phyloP scores from a whole-genome alignment of 352 stramenopile species.

The Halophytophthora batemanensis region DNA sequence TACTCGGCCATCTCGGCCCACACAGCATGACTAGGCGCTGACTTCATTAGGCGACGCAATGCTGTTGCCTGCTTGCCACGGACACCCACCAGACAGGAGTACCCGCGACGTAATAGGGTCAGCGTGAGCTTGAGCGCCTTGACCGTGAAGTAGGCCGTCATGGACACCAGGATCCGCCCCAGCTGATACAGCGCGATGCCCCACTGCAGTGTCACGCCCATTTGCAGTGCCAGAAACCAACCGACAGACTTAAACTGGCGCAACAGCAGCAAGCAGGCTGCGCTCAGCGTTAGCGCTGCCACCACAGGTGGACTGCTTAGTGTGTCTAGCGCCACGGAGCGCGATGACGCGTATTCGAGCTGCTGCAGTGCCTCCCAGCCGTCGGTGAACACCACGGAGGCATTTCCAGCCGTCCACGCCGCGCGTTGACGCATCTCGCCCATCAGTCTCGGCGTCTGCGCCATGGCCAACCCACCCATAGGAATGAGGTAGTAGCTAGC shows the following conservation, averaged over 20 bases:
- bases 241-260: conserved; percentile 63
- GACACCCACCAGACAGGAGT: conserved; percentile 37
- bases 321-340: conserved; percentile 25
- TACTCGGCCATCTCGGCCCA: conserved; percentile 63
- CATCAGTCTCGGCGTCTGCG: conserved; percentile 32
- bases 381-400: conserved; percentile 22
- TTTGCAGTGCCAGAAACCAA: conserved; percentile 57
- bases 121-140: conserved; percentile 52
- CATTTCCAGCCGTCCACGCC: conserved; percentile 19
- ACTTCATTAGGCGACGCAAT: conserved; percentile 57
- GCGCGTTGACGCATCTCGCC: conserved; percentile 20
- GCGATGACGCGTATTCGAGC: conserved; percentile 22
- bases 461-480: conserved; percentile 28
- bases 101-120: conserved; percentile 22
- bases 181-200: conserved; percentile 66
- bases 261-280: conserved; percentile 27
- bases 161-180: conserved; percentile 51
- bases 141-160: conserved; percentile 48
- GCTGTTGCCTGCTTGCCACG: conserved; percentile 49
- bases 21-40: conserved; percentile 38
- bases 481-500: conserved; percentile 41
- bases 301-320: conserved; percentile 35
- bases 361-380: conserved; percentile 25
- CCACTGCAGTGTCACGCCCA: conserved; percentile 63
- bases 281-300: conserved; percentile 28